phyloP scores from a whole-genome alignment of 768 basidiomycete species.

The Tephrocybe sp. region DNA sequence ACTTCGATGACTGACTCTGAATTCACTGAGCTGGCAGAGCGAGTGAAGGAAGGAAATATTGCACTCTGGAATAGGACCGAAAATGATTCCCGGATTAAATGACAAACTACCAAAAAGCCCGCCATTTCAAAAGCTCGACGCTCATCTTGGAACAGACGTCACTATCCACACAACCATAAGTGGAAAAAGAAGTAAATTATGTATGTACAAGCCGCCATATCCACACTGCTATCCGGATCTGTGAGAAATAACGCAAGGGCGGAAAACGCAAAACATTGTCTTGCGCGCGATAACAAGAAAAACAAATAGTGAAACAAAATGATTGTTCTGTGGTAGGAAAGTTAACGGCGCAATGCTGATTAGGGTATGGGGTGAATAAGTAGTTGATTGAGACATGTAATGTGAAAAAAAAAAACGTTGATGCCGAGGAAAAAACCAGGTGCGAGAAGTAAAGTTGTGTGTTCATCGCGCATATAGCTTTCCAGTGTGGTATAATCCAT shows the following conservation, averaged over 20 bases:
- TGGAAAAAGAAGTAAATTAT: not conserved
- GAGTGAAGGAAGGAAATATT: too few species aligned
- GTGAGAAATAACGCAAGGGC: not conserved
- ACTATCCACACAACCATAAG: not conserved
- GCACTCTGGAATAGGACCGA: too few species aligned
- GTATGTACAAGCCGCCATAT: not conserved
- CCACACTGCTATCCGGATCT: not conserved
- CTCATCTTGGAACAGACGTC: not conserved
- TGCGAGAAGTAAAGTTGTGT: not conserved
- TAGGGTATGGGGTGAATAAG: constrained; percentile 9
- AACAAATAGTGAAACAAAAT: not conserved
- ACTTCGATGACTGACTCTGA: too few species aligned
- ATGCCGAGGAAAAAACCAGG: not conserved
- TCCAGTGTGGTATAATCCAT: not conserved
- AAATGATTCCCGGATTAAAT: too few species aligned
- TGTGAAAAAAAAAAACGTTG: too few species aligned
- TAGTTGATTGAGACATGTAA: not conserved
- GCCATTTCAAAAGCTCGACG: too few species aligned
- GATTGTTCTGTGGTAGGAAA: not conserved
- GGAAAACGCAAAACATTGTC: not conserved
- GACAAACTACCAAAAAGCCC: too few species aligned
- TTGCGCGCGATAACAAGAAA: not conserved
- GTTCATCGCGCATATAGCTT: not conserved
- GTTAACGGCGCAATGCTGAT: not conserved
- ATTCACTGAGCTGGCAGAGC: too few species aligned